These are phyloP conservation scores for Colletotrichum sp. DNA, from an alignment of 2,329 filamentous ascomycete genomes.

Conservation along the genomic window DNA sequence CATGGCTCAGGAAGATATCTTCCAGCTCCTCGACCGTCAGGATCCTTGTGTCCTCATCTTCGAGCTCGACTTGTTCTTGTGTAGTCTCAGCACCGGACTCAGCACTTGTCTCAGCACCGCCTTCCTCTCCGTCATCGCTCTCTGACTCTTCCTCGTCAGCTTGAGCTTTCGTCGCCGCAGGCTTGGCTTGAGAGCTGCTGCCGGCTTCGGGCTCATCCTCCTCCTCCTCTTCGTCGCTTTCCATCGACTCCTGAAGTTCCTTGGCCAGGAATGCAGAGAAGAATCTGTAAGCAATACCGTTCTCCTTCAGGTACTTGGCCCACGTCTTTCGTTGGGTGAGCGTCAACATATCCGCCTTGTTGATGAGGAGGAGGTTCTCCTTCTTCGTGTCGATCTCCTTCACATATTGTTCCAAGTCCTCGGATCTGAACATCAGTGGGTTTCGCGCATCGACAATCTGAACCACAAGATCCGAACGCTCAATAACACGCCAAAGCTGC, in stretches of 20 bases:
- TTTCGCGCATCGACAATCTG: slow-evolving; percentile 99
- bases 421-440: slow-evolving; percentile 90
- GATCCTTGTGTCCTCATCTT: slow-evolving; percentile 74
- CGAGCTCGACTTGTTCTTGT: slow-evolving; percentile 40
- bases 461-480: slow-evolving; percentile 92
- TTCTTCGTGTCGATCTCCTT: slow-evolving; percentile 90
- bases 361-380: slow-evolving; percentile 90
- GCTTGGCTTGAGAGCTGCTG: slow-evolving; percentile 13
- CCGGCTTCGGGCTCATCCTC: slow-evolving; percentile 26
- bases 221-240: slow-evolving; percentile 47
- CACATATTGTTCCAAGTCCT: slow-evolving; percentile 92
- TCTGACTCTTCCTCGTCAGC: slow-evolving; percentile 42
- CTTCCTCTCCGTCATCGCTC: slow-evolving; percentile 33
- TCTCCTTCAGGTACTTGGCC: slow-evolving; percentile 84
- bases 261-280: slow-evolving; percentile 95
- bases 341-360: slow-evolving; percentile 99
- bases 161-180: slow-evolving; percentile 35
- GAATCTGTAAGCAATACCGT: slow-evolving; percentile 89
- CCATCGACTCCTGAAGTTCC: slow-evolving; percentile 77
- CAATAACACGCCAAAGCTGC: slow-evolving; percentile 97
- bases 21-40: slow-evolving; percentile 93
- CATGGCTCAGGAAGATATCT: slow-evolving; percentile 81
- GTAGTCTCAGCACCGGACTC: slow-evolving; percentile 36
- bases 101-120: slow-evolving; percentile 31
- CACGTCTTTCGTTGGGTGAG: slow-evolving; percentile 79